Evolutionary conservation across 1,139 yeast genomes (phyloP), one percentile per base, ranked within the genome.

Genomic region (Petasospora fabianii): DNA sequence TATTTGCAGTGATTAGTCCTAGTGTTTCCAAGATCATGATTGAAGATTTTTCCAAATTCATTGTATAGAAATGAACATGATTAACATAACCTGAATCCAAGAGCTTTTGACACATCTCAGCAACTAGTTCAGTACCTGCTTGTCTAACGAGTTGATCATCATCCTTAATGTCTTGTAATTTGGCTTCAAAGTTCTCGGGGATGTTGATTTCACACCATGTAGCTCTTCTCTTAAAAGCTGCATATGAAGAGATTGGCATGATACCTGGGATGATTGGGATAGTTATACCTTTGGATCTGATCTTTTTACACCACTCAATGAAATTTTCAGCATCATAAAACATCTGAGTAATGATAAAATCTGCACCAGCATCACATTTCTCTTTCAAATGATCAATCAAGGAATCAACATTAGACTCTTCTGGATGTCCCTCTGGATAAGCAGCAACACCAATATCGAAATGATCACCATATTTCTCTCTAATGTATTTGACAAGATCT

Each of bases 161-260:
- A 47, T 87, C 96, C 60, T 86, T 86, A 50, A 87, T 79, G 16
- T 94, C 90, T 41, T 84, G 92, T 53, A 92, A 71, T 27, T 67
- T 75, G 21, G 77, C 81, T 51, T 80, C 64, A 60, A 90, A 88
- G 43, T 76, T 74, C 49, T 73, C 73, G 5, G 98, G 98, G 48
- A 92, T 74, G 30, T 73, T 64, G 51, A 92, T 80, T 56, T 84
- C 83, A 41, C 96, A 87, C 98, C 97, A 92, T 44, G 79, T 81
- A 13, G 97, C 96, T 58, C 98, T 78, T 65, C 98, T 81, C 49
- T 87, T 64, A 59, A 92, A 92, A 4, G 96, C 80, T 27, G 95
- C 86, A 64, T 90, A 90, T 9, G 97, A 87, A 15, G 96, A 82
- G 47, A 92, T 90, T 17, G 98, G 98, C 98, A 92, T 92, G 62